These are phyloP conservation scores for Sesbania bispinosa DNA, from an alignment of 306 rosid species.

Conservation along the genomic window DNA sequence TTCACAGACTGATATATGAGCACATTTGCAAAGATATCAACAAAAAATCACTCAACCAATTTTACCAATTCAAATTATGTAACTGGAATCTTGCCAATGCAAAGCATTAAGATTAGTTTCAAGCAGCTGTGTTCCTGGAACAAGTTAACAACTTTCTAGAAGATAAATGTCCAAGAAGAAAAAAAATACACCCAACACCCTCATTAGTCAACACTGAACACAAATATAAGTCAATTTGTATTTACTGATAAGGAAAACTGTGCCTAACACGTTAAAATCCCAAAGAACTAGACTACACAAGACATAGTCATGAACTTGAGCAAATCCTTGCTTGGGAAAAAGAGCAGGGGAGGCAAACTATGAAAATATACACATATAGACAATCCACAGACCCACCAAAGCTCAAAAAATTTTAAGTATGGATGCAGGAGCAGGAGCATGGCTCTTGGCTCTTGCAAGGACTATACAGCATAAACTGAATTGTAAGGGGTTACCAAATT, in stretches of 20 bases:
- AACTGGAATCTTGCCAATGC: background rate
- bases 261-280: background rate
- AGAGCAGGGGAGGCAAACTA: background rate
- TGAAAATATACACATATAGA: background rate
- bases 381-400: background rate
- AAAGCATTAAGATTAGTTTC: constrained; percentile 3
- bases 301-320: background rate
- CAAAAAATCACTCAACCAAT: background rate
- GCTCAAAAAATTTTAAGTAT: background rate
- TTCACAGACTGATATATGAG: background rate
- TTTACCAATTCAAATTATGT: background rate
- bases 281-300: background rate
- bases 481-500: background rate
- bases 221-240: background rate
- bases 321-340: background rate
- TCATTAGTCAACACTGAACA: background rate
- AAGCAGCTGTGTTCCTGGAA: background rate
- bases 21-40: background rate
- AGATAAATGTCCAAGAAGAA: background rate
- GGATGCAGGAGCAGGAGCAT: background rate
- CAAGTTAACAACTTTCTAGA: background rate
- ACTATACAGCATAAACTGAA: background rate
- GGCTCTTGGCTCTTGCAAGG: constrained; percentile 1
- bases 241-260: background rate
- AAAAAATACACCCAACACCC: background rate